phyloP scores from a whole-genome alignment of 306 rosid species.

The Rubus idaeus region DNA sequence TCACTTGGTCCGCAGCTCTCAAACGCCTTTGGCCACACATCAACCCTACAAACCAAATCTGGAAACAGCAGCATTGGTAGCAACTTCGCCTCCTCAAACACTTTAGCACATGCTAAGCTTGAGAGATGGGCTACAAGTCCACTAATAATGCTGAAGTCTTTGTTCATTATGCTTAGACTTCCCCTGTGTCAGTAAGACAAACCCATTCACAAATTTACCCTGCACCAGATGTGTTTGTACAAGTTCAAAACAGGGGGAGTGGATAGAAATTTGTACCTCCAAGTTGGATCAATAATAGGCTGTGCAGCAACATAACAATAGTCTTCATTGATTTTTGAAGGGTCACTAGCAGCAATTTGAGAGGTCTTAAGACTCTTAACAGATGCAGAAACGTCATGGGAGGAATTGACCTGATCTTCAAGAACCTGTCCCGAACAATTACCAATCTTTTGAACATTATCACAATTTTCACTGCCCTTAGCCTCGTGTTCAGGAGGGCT shows the following conservation, averaged over 20 bases:
- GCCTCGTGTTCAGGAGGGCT: slow-evolving; percentile 22
- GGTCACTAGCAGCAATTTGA: slow-evolving; percentile 20
- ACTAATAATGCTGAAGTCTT: slow-evolving; percentile 20
- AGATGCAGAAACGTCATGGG: slow-evolving; percentile 13
- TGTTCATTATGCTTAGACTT: slow-evolving; percentile 38
- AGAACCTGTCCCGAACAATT: slow-evolving; percentile 16
- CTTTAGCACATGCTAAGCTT: slow-evolving; percentile 60
- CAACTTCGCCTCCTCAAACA: slow-evolving; percentile 38
- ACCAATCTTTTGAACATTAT: slow-evolving; percentile 18
- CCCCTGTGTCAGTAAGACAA: slow-evolving; percentile 65
- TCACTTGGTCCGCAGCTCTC: slow-evolving; percentile 44
- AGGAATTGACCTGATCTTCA: slow-evolving; percentile 29
- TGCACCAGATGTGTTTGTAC: slow-evolving; percentile 8
- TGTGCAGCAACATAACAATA: slow-evolving; percentile 35
- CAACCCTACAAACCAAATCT: slow-evolving; percentile 41
- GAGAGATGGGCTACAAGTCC: slow-evolving; percentile 70
- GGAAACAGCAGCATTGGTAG: slow-evolving; percentile 47
- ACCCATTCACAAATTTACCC: slow-evolving; percentile 11
- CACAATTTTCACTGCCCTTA: slow-evolving; percentile 17
- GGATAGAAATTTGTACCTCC: slow-evolving; percentile 52
- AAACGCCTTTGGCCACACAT: slow-evolving; percentile 74
- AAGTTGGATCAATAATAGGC: slow-evolving; percentile 61
- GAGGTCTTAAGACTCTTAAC: slow-evolving; percentile 24
- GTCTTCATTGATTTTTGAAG: slow-evolving; percentile 9
- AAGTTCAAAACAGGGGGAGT: slow-evolving; percentile 17